Conservation (phyloP, 805 yeast genomes). For the Barnettozyma wickerhamii region DNA sequence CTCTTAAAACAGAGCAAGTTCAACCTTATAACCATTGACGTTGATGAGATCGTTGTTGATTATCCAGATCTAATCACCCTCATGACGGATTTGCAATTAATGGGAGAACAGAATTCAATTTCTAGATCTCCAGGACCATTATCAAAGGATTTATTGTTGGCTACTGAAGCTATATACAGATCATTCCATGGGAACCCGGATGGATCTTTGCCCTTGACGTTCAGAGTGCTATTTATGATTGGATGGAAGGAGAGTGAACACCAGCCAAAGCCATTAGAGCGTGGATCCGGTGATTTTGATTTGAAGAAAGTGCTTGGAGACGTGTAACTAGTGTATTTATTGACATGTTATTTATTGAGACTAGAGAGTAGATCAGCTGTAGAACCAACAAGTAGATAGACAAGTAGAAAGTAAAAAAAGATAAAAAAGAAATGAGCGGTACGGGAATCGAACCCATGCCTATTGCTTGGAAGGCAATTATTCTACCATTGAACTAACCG, state of each 20-base stretch:
- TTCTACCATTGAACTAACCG: slow-evolving; percentile 88
- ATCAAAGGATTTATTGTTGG: slow-evolving; percentile 62
- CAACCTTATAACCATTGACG: slow-evolving; percentile 76
- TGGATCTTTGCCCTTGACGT: slow-evolving; percentile 68
- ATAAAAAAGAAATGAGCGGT: slow-evolving; percentile 51
- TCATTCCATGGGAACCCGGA: slow-evolving; percentile 65
- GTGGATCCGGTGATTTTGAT: slow-evolving; percentile 69
- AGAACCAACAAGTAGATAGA: too few species aligned
- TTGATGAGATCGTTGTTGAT: slow-evolving; percentile 75
- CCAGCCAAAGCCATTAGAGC: slow-evolving; percentile 67
- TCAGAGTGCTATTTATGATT: slow-evolving; percentile 73
- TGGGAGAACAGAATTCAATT: slow-evolving; percentile 83
- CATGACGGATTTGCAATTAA: slow-evolving; percentile 65
- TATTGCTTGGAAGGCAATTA: slow-evolving; percentile 88
- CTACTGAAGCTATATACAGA: slow-evolving; percentile 71
- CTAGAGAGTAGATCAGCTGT: too few species aligned
- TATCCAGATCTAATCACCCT: slow-evolving; percentile 69
- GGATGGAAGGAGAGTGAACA: slow-evolving; percentile 78
- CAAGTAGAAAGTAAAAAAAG: not conserved
- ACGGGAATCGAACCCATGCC: slow-evolving; percentile 92
- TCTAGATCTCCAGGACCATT: slow-evolving; percentile 32
- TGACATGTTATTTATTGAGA: slow-evolving; percentile 5
- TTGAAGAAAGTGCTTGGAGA: slow-evolving; percentile 54
- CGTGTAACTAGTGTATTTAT: not conserved
- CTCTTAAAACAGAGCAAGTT: slow-evolving; percentile 72